These are phyloP conservation scores for Monosporascus sp. DNA, from an alignment of 2,329 filamentous ascomycete species.

Conservation along the genomic window DNA sequence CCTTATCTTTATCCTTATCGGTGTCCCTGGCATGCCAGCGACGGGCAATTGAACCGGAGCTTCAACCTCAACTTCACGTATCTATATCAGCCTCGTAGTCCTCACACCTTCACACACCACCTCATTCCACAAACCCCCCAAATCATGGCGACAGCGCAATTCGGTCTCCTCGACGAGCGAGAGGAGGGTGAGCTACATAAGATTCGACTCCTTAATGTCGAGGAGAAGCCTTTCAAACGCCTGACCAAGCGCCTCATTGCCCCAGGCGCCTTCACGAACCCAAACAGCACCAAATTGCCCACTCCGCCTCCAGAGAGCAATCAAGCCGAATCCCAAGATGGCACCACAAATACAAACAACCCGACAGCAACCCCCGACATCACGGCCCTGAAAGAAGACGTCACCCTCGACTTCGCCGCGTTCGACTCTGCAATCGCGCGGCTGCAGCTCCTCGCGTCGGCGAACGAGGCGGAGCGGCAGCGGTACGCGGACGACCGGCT, in stretches of 20 bases:
- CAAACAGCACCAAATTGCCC: constrained; percentile 45
- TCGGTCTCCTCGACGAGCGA: constrained; percentile 59
- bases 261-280: constrained; percentile 57
- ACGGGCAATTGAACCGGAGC: too few species aligned
- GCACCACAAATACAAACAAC: constrained; percentile 10
- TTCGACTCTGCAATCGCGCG: constrained; percentile 83
- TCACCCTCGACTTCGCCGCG: constrained; percentile 80
- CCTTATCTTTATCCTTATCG: not conserved
- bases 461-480: constrained; percentile 76
- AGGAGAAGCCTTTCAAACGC: constrained; percentile 88
- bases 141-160: constrained; percentile 22
- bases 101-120: not conserved
- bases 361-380: constrained; percentile 39
- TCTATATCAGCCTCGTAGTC: not conserved
- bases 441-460: constrained; percentile 78
- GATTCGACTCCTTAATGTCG: constrained; percentile 77
- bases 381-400: constrained; percentile 67
- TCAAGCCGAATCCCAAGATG: constrained; percentile 25
- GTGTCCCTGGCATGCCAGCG: constrained; percentile 1
- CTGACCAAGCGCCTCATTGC: constrained; percentile 75
- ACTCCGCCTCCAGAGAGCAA: constrained; percentile 60
- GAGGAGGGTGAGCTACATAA: constrained; percentile 85
- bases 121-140: not conserved
- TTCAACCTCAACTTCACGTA: not conserved
- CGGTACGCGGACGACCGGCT: constrained; percentile 78